A percentile compares a stretch with the other conserved stretches of the same genome.
Evolutionary conservation across 768 basidiomycete species (phyloP).

Genomic region (Lentinula edodes): DNA sequence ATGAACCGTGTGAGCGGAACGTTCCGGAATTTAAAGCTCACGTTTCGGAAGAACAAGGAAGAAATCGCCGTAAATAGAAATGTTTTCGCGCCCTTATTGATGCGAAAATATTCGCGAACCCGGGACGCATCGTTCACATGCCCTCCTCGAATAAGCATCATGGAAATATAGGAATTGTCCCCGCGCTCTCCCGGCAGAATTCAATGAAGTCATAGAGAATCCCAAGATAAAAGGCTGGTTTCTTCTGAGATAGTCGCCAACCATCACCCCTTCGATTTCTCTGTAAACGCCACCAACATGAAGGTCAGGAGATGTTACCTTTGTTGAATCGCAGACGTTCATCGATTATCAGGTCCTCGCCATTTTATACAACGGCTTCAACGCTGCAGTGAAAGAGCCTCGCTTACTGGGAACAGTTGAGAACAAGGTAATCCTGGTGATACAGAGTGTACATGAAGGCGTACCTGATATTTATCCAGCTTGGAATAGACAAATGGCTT

Average conservation of each 20-base stretch:
- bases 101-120: neutral
- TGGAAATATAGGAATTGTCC: neutral
- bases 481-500: slow-evolving; percentile 70
- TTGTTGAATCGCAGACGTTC: neutral
- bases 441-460: neutral
- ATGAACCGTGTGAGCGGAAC: neutral
- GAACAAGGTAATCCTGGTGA: slow-evolving; percentile 49
- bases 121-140: neutral
- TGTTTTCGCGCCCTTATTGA: neutral
- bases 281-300: neutral
- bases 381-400: slow-evolving; percentile 63
- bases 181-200: neutral
- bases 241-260: neutral
- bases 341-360: slow-evolving; percentile 52
- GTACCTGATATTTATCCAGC: slow-evolving; percentile 30
- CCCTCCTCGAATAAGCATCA: neutral
- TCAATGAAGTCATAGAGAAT: neutral
- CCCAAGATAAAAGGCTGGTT: neutral
- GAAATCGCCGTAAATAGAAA: neutral
- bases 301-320: neutral
- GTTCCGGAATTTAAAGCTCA: neutral
- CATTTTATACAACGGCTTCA: slow-evolving; percentile 65
- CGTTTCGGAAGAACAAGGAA: neutral
- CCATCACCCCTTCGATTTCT: neutral
- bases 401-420: slow-evolving; percentile 80